These are phyloP conservation scores for Neurospora crassa DNA, from an alignment of 2,329 filamentous ascomycete genomes.

Conservation along the genomic window DNA sequence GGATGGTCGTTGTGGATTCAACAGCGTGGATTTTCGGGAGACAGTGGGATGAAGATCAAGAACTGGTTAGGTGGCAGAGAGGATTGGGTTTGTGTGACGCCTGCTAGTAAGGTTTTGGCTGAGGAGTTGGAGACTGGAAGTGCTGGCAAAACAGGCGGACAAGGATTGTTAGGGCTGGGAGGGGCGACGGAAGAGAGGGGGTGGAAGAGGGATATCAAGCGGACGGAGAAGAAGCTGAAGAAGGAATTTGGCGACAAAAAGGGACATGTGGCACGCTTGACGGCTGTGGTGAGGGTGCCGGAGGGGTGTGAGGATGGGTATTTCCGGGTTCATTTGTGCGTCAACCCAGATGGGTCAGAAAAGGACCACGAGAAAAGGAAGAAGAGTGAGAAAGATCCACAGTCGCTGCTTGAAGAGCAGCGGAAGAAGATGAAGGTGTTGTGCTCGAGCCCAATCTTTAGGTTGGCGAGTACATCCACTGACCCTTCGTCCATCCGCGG, in stretches of 20 bases:
- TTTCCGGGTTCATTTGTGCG: constrained; percentile 56
- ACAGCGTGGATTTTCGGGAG: constrained; percentile 57
- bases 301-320: constrained; percentile 56
- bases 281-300: constrained; percentile 55
- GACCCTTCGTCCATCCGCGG: constrained; percentile 50
- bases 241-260: constrained; percentile 31
- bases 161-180: not conserved
- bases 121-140: constrained; percentile 44
- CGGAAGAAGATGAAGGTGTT: constrained; percentile 44
- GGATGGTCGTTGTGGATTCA: constrained; percentile 56
- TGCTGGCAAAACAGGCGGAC: not conserved
- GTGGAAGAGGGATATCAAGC: constrained; percentile 57
- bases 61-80: constrained; percentile 49
- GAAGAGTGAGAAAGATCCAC: constrained; percentile 8
- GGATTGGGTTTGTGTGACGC: constrained; percentile 61
- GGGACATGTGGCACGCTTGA: constrained; percentile 49
- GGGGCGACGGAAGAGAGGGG: constrained; percentile 38
- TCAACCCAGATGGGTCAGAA: constrained; percentile 23
- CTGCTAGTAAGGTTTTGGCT: constrained; percentile 33
- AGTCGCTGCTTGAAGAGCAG: not conserved
- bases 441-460: constrained; percentile 58
- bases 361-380: constrained; percentile 7
- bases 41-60: constrained; percentile 58
- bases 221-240: constrained; percentile 49
- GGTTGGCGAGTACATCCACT: constrained; percentile 55